Percentiles rank a stretch among this genome's conserved stretches.
Conservation (phyloP, 1,139 yeast species). For the Torulaspora pretoriensis region DNA sequence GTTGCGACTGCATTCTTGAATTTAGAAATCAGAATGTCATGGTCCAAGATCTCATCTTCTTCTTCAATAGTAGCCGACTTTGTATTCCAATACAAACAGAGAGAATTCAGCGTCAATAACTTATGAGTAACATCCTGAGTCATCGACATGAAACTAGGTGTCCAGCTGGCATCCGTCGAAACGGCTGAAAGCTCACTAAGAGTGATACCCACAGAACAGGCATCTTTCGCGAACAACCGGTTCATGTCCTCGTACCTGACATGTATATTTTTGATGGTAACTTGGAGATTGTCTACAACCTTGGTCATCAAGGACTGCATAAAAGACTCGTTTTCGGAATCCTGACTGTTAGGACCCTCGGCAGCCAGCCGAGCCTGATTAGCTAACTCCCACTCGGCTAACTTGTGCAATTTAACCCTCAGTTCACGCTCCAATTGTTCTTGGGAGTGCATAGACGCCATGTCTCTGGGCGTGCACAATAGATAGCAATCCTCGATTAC, state of each 20-base stretch:
- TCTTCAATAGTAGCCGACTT: conserved; percentile 45
- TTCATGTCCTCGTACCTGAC: conserved; percentile 80
- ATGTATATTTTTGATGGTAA: conserved; percentile 90
- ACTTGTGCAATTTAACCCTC: conserved; percentile 59
- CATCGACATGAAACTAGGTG: conserved; percentile 76
- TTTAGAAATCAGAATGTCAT: conserved; percentile 40
- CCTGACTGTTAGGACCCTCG: conserved; percentile 46
- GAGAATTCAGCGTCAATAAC: conserved; percentile 65
- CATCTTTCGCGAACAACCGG: conserved; percentile 55
- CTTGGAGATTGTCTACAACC: conserved; percentile 86
- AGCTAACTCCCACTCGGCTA: conserved; percentile 63
- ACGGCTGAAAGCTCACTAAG: conserved; percentile 86
- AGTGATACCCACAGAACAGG: conserved; percentile 80
- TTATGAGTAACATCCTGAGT: conserved; percentile 69
- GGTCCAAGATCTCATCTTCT: conserved; percentile 11
- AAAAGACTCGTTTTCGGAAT: conserved; percentile 73
- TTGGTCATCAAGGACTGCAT: conserved; percentile 85
- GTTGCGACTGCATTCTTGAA: conserved; percentile 41
- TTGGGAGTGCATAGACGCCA: conserved; percentile 53
- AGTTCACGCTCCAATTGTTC: conserved; percentile 66
- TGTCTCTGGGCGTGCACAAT: conserved; percentile 69
- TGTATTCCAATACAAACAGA: conserved; percentile 85
- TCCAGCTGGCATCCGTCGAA: conserved; percentile 83
- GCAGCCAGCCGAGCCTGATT: conserved; percentile 43
- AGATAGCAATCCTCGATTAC: conserved; percentile 84